phyloP scores from a whole-genome alignment of 192 early-diverging fungal species.

The Coemansia sp. region DNA sequence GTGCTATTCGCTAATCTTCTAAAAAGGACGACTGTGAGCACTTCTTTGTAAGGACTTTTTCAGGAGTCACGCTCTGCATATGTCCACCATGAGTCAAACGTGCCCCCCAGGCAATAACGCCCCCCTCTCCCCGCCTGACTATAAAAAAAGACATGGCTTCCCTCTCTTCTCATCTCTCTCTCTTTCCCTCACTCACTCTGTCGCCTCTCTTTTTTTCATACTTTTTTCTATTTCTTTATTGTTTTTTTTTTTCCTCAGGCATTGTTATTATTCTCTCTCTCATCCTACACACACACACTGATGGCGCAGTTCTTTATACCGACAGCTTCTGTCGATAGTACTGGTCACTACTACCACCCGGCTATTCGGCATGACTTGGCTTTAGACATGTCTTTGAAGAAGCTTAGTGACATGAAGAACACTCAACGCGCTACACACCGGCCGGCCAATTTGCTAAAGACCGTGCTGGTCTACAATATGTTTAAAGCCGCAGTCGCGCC shows the following conservation, averaged over 20 bases:
- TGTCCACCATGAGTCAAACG: slow-evolving; percentile 6
- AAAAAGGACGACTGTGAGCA: not conserved
- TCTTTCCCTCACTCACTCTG: not conserved
- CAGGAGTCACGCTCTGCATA: slow-evolving; percentile 8
- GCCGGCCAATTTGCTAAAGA: slow-evolving; percentile 42
- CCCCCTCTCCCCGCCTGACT: not conserved
- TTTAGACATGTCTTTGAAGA: slow-evolving; percentile 44
- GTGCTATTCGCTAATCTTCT: slow-evolving; percentile 7
- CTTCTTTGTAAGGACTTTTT: not conserved
- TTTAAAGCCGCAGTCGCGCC: slow-evolving; percentile 29
- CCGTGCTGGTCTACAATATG: slow-evolving; percentile 54
- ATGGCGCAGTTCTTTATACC: slow-evolving; percentile 29
- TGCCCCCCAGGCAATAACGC: not conserved
- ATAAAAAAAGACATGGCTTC: not conserved
- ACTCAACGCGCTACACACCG: slow-evolving; percentile 37
- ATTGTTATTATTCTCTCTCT: not conserved
- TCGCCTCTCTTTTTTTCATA: not conserved
- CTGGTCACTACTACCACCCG: slow-evolving; percentile 23
- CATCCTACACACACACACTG: not conserved
- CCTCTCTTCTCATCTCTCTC: not conserved
- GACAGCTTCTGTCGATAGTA: not conserved
- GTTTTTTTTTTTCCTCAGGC: not conserved
- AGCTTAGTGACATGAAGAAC: slow-evolving; percentile 46
- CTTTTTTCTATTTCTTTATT: not conserved
- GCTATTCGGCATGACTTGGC: slow-evolving; percentile 33